Percentiles rank a stretch among this genome's conserved stretches.
Evolutionary conservation across 192 early-diverging fungal species (phyloP).

Genomic region (Coemansia sp.): DNA sequence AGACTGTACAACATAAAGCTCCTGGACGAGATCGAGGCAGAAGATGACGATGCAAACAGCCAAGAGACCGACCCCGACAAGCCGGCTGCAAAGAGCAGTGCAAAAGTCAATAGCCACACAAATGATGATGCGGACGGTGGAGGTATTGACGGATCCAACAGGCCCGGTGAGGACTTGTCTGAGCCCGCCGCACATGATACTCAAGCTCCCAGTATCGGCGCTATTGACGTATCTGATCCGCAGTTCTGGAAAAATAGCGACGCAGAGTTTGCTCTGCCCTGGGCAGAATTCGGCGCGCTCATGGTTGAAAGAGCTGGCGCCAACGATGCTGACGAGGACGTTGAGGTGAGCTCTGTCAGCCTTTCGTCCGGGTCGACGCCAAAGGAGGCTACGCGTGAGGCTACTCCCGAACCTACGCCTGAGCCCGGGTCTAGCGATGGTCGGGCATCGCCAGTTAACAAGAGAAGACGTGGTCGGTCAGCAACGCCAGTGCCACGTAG

Average conservation of each 20-base stretch:
- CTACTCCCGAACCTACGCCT: conserved; percentile 17
- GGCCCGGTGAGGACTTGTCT: neutral
- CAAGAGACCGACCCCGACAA: neutral
- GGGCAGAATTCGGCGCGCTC: conserved; percentile 50
- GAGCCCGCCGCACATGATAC: neutral
- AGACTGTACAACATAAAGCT: conserved; percentile 38
- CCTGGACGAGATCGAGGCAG: conserved; percentile 44
- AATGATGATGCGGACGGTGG: conserved; percentile 2
- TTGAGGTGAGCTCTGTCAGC: conserved; percentile 15
- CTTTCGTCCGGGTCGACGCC: conserved; percentile 8
- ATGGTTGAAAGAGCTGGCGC: conserved; percentile 50
- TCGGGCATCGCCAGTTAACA: conserved; percentile 25
- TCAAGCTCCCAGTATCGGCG: conserved; percentile 9
- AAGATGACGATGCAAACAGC: conserved; percentile 25
- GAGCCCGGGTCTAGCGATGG: conserved; percentile 32
- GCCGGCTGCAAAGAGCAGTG: neutral
- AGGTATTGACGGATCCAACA: neutral
- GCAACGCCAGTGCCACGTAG: conserved; percentile 47
- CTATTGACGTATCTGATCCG: conserved; percentile 41
- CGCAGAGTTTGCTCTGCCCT: conserved; percentile 47
- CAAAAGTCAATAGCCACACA: neutral
- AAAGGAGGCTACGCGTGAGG: conserved; percentile 10
- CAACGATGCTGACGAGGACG: conserved; percentile 29
- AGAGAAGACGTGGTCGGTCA: conserved; percentile 34
- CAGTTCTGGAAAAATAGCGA: conserved; percentile 44